Evolutionary conservation across 495 filamentous ascomycete species (phyloP).

Genomic region (Aspergillus mulundensis): DNA sequence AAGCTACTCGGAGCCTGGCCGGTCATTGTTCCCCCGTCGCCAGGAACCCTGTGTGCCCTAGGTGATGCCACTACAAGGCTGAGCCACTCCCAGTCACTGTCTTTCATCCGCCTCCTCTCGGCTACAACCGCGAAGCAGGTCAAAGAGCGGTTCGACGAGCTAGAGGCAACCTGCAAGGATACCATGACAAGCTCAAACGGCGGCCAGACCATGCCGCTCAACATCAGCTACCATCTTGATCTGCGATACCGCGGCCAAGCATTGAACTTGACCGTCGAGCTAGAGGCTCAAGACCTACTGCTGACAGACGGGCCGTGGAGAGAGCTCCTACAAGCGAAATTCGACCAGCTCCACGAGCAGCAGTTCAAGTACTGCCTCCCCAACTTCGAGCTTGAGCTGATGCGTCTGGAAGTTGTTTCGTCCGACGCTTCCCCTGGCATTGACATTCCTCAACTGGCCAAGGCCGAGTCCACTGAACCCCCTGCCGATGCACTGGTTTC

Average conservation of each 20-base stretch:
- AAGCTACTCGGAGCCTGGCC: slow-evolving; percentile 47
- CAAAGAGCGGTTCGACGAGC: slow-evolving; percentile 17
- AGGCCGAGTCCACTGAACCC: slow-evolving; percentile 22
- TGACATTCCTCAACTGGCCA: slow-evolving; percentile 32
- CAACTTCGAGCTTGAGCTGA: slow-evolving; percentile 41
- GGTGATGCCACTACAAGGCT: slow-evolving; percentile 48
- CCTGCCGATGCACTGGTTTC: slow-evolving; percentile 27
- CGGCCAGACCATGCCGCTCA: background rate
- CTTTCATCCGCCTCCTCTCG: slow-evolving; percentile 37
- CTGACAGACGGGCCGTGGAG: slow-evolving; percentile 18
- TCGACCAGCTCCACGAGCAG: slow-evolving; percentile 41
- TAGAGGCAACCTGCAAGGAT: slow-evolving; percentile 20
- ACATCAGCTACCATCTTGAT: slow-evolving; percentile 37
- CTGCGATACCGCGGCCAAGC: slow-evolving; percentile 49
- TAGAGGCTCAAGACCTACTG: slow-evolving; percentile 28
- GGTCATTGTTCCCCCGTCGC: slow-evolving; percentile 48
- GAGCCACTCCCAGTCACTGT: slow-evolving; percentile 40
- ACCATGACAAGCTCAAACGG: slow-evolving; percentile 22
- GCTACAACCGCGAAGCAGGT: slow-evolving; percentile 25
- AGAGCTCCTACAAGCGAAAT: slow-evolving; percentile 29
- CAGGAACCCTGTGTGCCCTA: slow-evolving; percentile 47
- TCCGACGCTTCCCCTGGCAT: slow-evolving; percentile 38
- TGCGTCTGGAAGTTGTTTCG: slow-evolving; percentile 42
- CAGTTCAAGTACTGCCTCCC: slow-evolving; percentile 45
- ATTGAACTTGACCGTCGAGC: slow-evolving; percentile 39